These are phyloP conservation scores for Saccharata proteae DNA, from an alignment of 2,329 filamentous ascomycete species.

Conservation along the genomic window DNA sequence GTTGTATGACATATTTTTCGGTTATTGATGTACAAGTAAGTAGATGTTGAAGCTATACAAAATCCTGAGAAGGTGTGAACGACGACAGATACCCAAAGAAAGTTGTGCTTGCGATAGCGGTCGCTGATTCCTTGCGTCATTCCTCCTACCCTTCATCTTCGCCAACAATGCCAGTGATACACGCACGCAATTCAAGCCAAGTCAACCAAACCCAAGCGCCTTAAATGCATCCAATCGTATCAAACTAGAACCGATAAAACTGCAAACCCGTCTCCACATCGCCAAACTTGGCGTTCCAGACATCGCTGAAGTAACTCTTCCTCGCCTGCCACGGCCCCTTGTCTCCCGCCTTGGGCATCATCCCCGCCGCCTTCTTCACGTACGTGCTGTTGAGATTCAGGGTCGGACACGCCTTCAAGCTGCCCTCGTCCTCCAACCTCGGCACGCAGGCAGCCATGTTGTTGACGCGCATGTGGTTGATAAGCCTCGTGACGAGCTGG, in stretches of 20 bases:
- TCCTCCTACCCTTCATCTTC: too few species aligned
- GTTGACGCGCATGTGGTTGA: constrained; percentile 34
- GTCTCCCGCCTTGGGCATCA: constrained; percentile 37
- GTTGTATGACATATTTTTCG: too few species aligned
- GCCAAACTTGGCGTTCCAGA: constrained; percentile 29
- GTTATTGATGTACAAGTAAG: too few species aligned
- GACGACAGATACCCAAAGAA: too few species aligned
- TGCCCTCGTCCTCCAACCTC: neutral
- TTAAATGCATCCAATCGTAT: too few species aligned
- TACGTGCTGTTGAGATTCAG: constrained; percentile 41
- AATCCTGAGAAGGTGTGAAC: too few species aligned
- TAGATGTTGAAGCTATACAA: too few species aligned
- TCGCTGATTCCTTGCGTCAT: too few species aligned
- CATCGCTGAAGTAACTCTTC: constrained; percentile 32
- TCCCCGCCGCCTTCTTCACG: constrained; percentile 28
- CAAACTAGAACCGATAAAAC: constrained; percentile 19
- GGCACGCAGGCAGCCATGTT: constrained; percentile 4
- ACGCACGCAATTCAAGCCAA: too few species aligned
- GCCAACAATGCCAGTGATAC: too few species aligned
- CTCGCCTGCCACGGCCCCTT: constrained; percentile 32
- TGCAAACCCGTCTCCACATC: constrained; percentile 29
- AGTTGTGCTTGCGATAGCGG: too few species aligned
- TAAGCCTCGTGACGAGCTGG: constrained; percentile 36
- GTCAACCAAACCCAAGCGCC: too few species aligned
- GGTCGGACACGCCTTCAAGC: constrained; percentile 16